A percentile compares a stretch with the other conserved stretches of the same genome.
These are phyloP conservation scores for Candida morakotiae DNA, from an alignment of 805 yeast species.

Conservation along the genomic window DNA sequence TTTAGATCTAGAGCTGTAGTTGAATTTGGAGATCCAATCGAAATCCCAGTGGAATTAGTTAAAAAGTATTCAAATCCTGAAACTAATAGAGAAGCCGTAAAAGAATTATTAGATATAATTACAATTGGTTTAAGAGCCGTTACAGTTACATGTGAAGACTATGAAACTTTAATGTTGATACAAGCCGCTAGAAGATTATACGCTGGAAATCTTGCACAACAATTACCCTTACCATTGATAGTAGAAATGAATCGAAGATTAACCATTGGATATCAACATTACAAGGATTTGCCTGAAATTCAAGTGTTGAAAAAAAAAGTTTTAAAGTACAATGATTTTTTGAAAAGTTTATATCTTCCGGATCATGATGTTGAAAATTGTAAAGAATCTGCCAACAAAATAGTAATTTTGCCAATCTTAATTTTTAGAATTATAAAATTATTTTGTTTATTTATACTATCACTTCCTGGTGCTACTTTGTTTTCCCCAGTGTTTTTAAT, in stretches of 20 bases:
- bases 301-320: conserved; percentile 59
- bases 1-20: conserved; percentile 93
- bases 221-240: conserved; percentile 74
- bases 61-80: conserved; percentile 61
- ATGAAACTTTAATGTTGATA: conserved; percentile 81
- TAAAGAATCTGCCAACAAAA: conserved; percentile 41
- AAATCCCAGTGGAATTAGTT: conserved; percentile 53
- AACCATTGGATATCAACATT: conserved; percentile 75
- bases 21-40: conserved; percentile 89
- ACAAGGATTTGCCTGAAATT: conserved; percentile 65
- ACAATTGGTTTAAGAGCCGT: conserved; percentile 76
- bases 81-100: conserved; percentile 69
- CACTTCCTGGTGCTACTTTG: conserved; percentile 84
- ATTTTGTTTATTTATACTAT: conserved; percentile 51
- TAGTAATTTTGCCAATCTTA: conserved; percentile 49
- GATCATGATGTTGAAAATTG: conserved; percentile 60
- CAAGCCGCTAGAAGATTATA: conserved; percentile 91
- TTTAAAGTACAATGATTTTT: conserved; percentile 60
- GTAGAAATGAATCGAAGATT: conserved; percentile 90
- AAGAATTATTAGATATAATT: conserved; percentile 63
- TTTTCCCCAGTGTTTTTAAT: conserved; percentile 86
- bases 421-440: conserved; percentile 56
- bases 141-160: conserved; percentile 85
- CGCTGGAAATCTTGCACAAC: conserved; percentile 65
- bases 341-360: conserved; percentile 47